Base-by-base conservation (phyloP, 345 rosid genomes). In the Eutrema japonicum region DNA sequence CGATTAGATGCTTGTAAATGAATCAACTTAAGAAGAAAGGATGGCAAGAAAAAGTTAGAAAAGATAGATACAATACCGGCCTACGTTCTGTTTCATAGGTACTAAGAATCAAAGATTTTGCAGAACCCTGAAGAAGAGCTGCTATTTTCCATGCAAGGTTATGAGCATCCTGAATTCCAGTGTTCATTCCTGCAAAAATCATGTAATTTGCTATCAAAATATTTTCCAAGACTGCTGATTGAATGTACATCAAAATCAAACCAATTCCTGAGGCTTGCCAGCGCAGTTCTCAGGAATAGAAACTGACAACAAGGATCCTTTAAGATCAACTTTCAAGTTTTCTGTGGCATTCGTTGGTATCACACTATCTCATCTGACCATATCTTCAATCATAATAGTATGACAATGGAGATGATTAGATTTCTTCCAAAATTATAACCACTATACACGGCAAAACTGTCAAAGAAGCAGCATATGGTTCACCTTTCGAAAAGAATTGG, bases 141-240 rank as follows among this genome's bases (percentile, higher is more conserved):
- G 97, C 93, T 75, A 95, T 79, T 81, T 95, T 95, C 99, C 98
- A 94, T 64, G 97, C 97, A 66, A 95, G 91, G 81, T 95, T 92
- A 57, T 90, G 98, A 75, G 83, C 96, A 86, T 95, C 99, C 83
- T 95, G 99, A 69, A 95, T 85, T 58, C 97, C 99, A 51, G 98
- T 87, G 81, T 95, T 95, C 99, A 95, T 92, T 79, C 96, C 99
- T 95, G 80, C 67, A 82, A 41, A 36, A 46, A 11, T 57, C 54
- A 73, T 45, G 71, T 72, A 51, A 36, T 11, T 69, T 62, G 16
- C 50, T 69, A 27, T 61, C 64, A 52, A 6, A 18, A 46, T 55
- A 37, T 57, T n/a, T 12, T 40, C n/a, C 60, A 57, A 8, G 59
- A 57, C 67, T 29, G 66, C 72, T 66, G 29, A 62, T 26, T 42